Percentiles rank a stretch among this genome's conserved stretches.
Conservation (phyloP, 1,284 basidiomycete genomes). For the Tylopilus sp. region DNA sequence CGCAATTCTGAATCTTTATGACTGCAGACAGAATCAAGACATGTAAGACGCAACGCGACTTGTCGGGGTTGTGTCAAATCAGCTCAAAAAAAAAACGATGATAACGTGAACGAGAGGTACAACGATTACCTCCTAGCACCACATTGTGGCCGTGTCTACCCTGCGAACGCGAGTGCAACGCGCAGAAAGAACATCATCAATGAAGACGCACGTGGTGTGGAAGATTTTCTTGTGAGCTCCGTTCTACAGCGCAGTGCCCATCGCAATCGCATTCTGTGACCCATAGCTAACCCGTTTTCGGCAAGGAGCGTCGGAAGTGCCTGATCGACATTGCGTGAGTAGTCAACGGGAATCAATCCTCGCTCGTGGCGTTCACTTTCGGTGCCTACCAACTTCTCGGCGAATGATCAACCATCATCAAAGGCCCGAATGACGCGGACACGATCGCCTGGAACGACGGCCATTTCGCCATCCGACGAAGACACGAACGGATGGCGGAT, state of each 20-base stretch:
- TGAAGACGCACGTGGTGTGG: conserved; percentile 7
- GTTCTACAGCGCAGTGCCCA: conserved; percentile 2
- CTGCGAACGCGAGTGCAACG: conserved; percentile 1
- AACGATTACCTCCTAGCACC: not conserved
- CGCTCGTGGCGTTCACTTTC: conserved; percentile 5
- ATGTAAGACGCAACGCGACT: not conserved
- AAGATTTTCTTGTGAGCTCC: not conserved
- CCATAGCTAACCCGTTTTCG: conserved; percentile 45
- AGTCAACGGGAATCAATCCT: conserved; percentile 60
- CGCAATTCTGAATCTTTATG: conserved; percentile 5
- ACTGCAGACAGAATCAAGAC: conserved; percentile 1
- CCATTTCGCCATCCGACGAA: conserved; percentile 57
- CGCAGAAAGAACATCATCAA: not conserved
- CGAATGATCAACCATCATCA: conserved; percentile 65
- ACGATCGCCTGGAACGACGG: conserved; percentile 47
- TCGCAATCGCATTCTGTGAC: not conserved
- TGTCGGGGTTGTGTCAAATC: not conserved
- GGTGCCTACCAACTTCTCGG: conserved; percentile 39
- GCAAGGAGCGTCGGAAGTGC: conserved; percentile 49
- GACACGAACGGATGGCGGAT: conserved; percentile 56
- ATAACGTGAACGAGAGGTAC: not conserved
- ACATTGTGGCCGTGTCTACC: not conserved
- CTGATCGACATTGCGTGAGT: conserved; percentile 47
- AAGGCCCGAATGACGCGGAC: conserved; percentile 53
- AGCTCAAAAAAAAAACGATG: not conserved